Base-by-base conservation (phyloP, 805 yeast genomes). In the Zygoascus bituminiphila region DNA sequence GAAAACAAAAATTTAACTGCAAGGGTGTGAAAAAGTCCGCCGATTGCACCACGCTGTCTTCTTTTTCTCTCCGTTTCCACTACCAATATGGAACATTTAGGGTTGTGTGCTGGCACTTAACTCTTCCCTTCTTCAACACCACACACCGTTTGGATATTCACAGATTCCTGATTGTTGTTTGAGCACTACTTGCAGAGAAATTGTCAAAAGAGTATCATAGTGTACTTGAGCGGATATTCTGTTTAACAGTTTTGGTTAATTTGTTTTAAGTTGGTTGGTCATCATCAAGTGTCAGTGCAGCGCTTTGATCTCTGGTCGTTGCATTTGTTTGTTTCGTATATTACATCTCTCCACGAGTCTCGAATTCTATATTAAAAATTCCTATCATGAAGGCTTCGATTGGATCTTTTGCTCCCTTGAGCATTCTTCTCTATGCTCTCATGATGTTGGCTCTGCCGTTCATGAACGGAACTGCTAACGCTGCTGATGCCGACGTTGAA, bases 361-460 rank as follows among this genome's bases (percentile, higher is more conserved):
- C 7, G n/a, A 3, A 29, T 12, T 12, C 10, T 15, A 29, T 7
- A 29, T 12, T 29, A 12, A 29, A 29, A 29, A 12, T 29, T 29
- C n/a, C n/a, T 6, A 29, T 15, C 17, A 48, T 48, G 51, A 22
- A 24, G 25, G 43, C 41, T 25, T 15, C 49, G 12, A 5, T 36
- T 14, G 31, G 42, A 45, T 44, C 49, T 4, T 37, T 47, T 24
- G 45, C 49, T 45, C 42, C 52, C n/a, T 26, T 35, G 46, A 46
- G 50, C 44, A 39, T 50, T 24, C 45, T 65, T 50, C 49, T 64
- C 46, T 68, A 64, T 57, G 64, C 67, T 19, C 45, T 63, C 44
- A 58, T 61, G 42, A 60, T 68, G 36, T 52, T 66, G 48, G 52
- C 58, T 50, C 61, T 65, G 51, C 72, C 72, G 14, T 58, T 67